A percentile compares a stretch with the other conserved stretches of the same genome.
Conservation (phyloP, 106 monocot species). For the Apostasia ramifera region DNA sequence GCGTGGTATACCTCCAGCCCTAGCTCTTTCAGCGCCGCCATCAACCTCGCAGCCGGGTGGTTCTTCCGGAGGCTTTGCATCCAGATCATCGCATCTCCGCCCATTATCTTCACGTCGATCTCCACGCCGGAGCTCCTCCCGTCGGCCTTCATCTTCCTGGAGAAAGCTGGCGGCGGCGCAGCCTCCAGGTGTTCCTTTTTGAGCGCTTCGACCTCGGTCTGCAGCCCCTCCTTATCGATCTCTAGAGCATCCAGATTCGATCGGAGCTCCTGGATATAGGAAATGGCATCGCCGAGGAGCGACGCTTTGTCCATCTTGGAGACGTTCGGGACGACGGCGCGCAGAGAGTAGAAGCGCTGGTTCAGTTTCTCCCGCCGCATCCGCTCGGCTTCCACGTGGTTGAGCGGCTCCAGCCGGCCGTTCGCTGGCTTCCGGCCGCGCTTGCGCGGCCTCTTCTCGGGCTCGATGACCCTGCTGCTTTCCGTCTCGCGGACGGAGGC, state of each 20-base stretch:
- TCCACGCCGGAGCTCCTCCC: slow-evolving; percentile 33
- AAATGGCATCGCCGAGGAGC: slow-evolving; percentile 75
- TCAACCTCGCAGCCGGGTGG: slow-evolving; percentile 55
- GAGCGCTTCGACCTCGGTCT: slow-evolving; percentile 29
- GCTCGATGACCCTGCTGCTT: slow-evolving; percentile 37
- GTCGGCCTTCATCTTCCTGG: neutral
- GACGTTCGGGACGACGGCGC: slow-evolving; percentile 90
- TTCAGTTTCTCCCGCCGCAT: slow-evolving; percentile 90
- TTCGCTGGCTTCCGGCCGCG: slow-evolving; percentile 86
- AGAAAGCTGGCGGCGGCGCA: neutral
- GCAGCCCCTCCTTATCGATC: slow-evolving; percentile 34
- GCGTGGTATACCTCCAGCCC: slow-evolving; percentile 61
- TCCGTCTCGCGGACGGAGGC: slow-evolving; percentile 72
- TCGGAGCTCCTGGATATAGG: slow-evolving; percentile 75
- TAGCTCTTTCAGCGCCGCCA: slow-evolving; percentile 44
- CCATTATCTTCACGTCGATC: slow-evolving; percentile 62
- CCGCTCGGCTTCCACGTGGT: slow-evolving; percentile 93
- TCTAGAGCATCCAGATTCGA: slow-evolving; percentile 34
- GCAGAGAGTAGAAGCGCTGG: slow-evolving; percentile 89
- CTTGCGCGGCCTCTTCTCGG: slow-evolving; percentile 63
- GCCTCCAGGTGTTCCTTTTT: slow-evolving; percentile 23
- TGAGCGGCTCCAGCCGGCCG: slow-evolving; percentile 80
- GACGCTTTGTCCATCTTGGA: slow-evolving; percentile 99
- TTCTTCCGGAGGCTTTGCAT: slow-evolving; percentile 42
- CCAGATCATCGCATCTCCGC: slow-evolving; percentile 52